These are phyloP conservation scores for Aspergillus candidus DNA, from an alignment of 2,329 filamentous ascomycete species.

Conservation along the genomic window DNA sequence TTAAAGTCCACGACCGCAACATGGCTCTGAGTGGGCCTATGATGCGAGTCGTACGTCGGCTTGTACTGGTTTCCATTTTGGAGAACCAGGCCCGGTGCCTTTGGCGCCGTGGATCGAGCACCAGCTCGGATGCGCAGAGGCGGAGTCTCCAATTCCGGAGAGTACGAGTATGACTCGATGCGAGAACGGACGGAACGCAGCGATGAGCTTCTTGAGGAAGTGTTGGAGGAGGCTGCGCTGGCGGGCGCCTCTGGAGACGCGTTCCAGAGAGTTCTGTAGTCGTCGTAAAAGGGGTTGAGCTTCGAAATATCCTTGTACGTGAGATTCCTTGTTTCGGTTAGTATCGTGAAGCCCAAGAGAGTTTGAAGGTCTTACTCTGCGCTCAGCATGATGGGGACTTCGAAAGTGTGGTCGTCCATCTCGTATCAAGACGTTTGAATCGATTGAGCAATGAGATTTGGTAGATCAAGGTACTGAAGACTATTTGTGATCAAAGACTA, in stretches of 20 bases:
- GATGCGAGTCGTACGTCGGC: constrained; percentile 8
- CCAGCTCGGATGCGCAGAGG: constrained; percentile 1
- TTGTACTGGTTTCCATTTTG: constrained; percentile 10
- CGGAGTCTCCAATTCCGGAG: constrained; percentile 7
- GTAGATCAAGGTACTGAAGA: neutral
- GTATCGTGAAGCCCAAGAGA: neutral
- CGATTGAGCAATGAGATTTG: constrained; percentile 6
- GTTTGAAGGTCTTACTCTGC: constrained; percentile 18
- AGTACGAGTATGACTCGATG: constrained; percentile 6
- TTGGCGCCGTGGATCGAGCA: neutral
- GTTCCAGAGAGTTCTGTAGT: constrained; percentile 18
- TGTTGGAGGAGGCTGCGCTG: constrained; percentile 8
- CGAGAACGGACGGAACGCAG: constrained; percentile 8
- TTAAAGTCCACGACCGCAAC: constrained; percentile 11
- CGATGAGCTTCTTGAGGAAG: constrained; percentile 16
- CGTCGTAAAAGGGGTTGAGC: constrained; percentile 23
- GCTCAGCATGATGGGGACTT: constrained; percentile 25
- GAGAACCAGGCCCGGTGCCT: constrained; percentile 5
- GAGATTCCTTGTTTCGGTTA: constrained; percentile 15
- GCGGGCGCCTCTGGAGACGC: constrained; percentile 7
- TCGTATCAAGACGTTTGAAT: constrained; percentile 1
- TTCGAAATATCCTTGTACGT: constrained; percentile 22
- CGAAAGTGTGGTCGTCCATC: constrained; percentile 13
- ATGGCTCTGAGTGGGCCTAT: constrained; percentile 7
- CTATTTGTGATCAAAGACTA: neutral